Base-by-base conservation (phyloP, 129 eudicot genomes). In the Tagetes patula region DNA sequence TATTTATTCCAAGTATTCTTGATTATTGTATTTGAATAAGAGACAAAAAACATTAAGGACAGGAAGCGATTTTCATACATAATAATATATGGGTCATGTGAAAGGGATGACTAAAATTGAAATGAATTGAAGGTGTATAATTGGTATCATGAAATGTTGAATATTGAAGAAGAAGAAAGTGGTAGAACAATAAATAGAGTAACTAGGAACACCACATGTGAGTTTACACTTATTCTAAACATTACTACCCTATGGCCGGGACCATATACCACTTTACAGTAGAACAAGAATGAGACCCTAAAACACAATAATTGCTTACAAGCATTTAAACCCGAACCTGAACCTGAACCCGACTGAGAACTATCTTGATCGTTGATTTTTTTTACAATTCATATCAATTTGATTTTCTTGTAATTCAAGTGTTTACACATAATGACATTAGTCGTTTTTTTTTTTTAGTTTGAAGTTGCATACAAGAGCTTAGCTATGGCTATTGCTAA, bases 181-280 rank as follows among this genome's bases (percentile, higher is more conserved):
- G 56, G 38, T 43, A 75, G 67, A 77, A 49, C 55, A 61, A 77
- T 77, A 38, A 77, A 70, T 70, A 32, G 48, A 63, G 77, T 63
- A 78, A 78, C 67, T 30, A 78, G 82, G 77, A 78, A 78, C 82
- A 78, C 67, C 43, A 37, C 82, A 78, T 78, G 82, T 78, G 82
- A 40, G 55, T 63, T 41, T 63, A 78, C 58, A 78, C 72, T 78
- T 71, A 53, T 70, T 62, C 31, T 37, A 68, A 64, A 58, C 77
- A 7, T 55, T 55, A 30, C 36, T 56, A 7, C 63, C 8, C 1
- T 13, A 40, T 42, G 43, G 43, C 5, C 43, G 82, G 82, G 82
- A 78, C 82, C 82, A 55, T 68, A 41, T 41, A 71, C 62, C 62
- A 31, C 62, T 56, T 56, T 78, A 78, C 82, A 71, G 72, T 60